Base-by-base conservation (phyloP, 495 filamentous ascomycete genomes). In the Glarea lozoyensis region DNA sequence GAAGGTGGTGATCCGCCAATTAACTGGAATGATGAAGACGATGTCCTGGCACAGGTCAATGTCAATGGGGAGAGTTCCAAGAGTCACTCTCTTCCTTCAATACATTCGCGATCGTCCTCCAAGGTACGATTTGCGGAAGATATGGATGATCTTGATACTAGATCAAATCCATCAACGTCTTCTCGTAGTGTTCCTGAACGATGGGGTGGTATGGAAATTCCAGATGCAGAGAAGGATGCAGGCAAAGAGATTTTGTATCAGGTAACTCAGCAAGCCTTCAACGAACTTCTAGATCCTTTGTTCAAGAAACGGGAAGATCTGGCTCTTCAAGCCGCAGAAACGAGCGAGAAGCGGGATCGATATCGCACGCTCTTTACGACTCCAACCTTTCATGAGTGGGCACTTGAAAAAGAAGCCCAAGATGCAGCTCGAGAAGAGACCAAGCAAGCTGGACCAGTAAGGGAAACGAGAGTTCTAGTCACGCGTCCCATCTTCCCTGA, bases 161-260 rank as follows among this genome's bases (percentile, higher is more conserved):
- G 82, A 13, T 89, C 85, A 17, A 87, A 85, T 54, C 78, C 75
- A 4, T 90, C 86, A 17, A 86, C 82, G 1, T 88, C 86, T 4
- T 89, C 83, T 11, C 70, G 84, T 25, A 84, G 79, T 52, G 75
- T 84, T n/a, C 78, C 84, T 17, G 84, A 92, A 57, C 69, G 86
- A 27, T 89, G 84, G 86, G 86, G 79, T 25, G 86, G 79, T 7
- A 84, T 85, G 53, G 85, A 88, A 48, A 81, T 86, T 10, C 83
- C 85, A 7, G 83, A 86, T 37, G 78, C 79, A 12, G 89, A 94
- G 53, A 71, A 67, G 49, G 88, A 94, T 54, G 76, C 83, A 6
- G 87, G 87, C 22, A 86, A 84, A 49, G 92, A 97, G 54, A 77
- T 94, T 12, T 66, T 97, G 5, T 95, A 92, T 54, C 86, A 94